A percentile compares a stretch with the other conserved stretches of the same genome.
Conservation (phyloP, 192 early-diverging fungal species). For the Phycomyces nitens region DNA sequence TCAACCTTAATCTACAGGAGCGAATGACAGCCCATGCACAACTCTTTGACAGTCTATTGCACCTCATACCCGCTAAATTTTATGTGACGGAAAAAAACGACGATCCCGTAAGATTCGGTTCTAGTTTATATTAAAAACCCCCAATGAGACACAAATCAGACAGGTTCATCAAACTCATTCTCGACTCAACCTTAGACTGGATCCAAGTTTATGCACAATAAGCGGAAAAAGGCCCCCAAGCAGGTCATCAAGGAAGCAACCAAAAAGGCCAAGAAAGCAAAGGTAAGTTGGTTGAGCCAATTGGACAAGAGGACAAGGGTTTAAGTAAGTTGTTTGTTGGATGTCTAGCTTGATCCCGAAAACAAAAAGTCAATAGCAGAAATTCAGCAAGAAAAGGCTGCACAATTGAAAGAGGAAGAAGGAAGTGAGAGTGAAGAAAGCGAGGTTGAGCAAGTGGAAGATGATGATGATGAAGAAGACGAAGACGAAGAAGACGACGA, state of each 20-base stretch:
- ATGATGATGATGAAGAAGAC: constrained; percentile 35
- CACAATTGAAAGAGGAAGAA: constrained; percentile 40
- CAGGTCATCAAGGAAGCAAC: constrained; percentile 75
- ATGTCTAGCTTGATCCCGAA: constrained; percentile 78
- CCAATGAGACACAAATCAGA: not conserved
- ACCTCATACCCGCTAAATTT: constrained; percentile 81
- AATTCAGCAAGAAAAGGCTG: constrained; percentile 58
- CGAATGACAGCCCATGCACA: constrained; percentile 62
- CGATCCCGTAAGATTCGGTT: constrained; percentile 38
- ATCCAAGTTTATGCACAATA: constrained; percentile 71
- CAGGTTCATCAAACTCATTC: too few relatives aligned
- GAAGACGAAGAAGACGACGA: constrained; percentile 29
- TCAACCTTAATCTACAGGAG: constrained; percentile 32
- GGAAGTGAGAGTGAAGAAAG: constrained; percentile 20
- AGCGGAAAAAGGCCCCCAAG: constrained; percentile 77
- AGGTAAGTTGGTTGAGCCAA: constrained; percentile 55
- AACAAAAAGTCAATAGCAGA: constrained; percentile 69
- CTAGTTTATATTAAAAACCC: too few relatives aligned
- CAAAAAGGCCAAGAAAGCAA: constrained; percentile 79
- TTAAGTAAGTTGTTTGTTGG: too few relatives aligned
- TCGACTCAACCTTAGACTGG: constrained; percentile 6
- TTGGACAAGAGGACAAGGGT: constrained; percentile 14
- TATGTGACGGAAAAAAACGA: constrained; percentile 70
- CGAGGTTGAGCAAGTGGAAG: constrained; percentile 37
- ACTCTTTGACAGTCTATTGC: constrained; percentile 72